These are phyloP conservation scores for Beauveria sp. DNA, from an alignment of 2,329 filamentous ascomycete genomes.

Conservation along the genomic window DNA sequence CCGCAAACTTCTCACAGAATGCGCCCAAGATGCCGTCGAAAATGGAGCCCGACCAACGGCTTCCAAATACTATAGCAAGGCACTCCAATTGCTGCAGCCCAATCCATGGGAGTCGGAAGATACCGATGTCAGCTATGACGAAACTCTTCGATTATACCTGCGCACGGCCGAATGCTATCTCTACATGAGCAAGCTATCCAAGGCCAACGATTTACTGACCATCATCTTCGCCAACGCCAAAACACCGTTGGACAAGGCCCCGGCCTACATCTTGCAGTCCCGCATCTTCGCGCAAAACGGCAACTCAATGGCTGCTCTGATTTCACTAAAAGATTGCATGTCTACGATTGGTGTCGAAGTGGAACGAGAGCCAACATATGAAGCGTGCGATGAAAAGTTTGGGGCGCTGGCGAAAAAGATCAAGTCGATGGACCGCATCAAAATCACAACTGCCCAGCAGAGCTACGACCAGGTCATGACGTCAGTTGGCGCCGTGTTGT, in stretches of 20 bases:
- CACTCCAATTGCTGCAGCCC: conserved; percentile 70
- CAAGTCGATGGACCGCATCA: conserved; percentile 44
- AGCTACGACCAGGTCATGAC: conserved; percentile 46
- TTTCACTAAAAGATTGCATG: conserved; percentile 63
- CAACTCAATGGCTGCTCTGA: conserved; percentile 61
- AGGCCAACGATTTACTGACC: conserved; percentile 61
- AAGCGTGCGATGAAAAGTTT: conserved; percentile 73
- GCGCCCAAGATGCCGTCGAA: conserved; percentile 70
- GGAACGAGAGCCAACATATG: conserved; percentile 58
- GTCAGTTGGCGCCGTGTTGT: conserved; percentile 61
- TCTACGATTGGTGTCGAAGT: conserved; percentile 60
- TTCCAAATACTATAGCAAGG: conserved; percentile 71
- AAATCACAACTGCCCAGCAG: conserved; percentile 36
- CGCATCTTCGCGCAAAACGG: conserved; percentile 70
- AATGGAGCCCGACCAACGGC: conserved; percentile 78
- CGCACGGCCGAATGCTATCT: conserved; percentile 77
- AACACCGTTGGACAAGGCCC: conserved; percentile 70
- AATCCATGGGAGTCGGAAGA: conserved; percentile 65
- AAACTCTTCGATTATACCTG: conserved; percentile 73
- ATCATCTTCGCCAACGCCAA: conserved; percentile 64
- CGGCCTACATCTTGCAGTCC: conserved; percentile 76
- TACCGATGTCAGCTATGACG: conserved; percentile 74
- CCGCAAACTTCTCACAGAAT: conserved; percentile 69
- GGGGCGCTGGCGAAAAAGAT: conserved; percentile 53
- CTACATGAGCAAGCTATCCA: conserved; percentile 63